Base-by-base conservation (phyloP, 2,329 filamentous ascomycete species). In the Penicillium brevicompactum region DNA sequence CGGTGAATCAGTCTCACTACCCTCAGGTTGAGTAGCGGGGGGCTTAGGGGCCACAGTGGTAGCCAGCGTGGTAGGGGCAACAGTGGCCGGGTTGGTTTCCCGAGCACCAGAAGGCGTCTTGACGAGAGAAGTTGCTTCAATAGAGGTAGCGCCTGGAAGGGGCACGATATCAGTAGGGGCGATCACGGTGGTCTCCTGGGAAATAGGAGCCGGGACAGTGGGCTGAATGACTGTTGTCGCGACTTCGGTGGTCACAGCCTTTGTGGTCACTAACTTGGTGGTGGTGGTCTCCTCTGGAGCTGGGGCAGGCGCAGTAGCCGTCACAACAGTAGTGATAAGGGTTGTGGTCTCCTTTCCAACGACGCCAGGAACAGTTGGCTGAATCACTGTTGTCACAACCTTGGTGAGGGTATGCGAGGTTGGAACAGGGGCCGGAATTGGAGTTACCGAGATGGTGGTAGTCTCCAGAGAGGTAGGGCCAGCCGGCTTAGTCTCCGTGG, bases 371-470 rank as follows among this genome's bases (percentile, higher is more conserved):
- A 1, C 30, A n/a, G 46, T 38, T 0, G 31, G 40, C 32, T 49
- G 31, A 13, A 45, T 6, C 1, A 45, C 41, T 16, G 49, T 51
- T 2, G 48, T 43, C 18, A 50, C 38, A 14, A 10, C 8, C 21
- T 18, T 0, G 2, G 50, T 51, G 2, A 27, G 24, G 24, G 24
- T 27, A 27, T 8, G 24, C 24, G 24, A 8, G 24, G 1, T 27
- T 27, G 24, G 11, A 16, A 27, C 38, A 44, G 44, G 43, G 27
- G 21, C 38, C 14, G 49, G 37, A 11, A 50, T 40, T 13, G 47
- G 51, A 34, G 42, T 45, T 18, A 55, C 47, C 8, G 41, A 40
- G 42, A 51, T 14, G 1, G 46, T 53, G 16, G 46, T 44, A 30
- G 51, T 53, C 38, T 49, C 27, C 21, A 6, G 10, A 11, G 46